Percentiles rank a stretch among this genome's conserved stretches.
Conservation (phyloP, 768 basidiomycete genomes). For the Pholiota microspora region DNA sequence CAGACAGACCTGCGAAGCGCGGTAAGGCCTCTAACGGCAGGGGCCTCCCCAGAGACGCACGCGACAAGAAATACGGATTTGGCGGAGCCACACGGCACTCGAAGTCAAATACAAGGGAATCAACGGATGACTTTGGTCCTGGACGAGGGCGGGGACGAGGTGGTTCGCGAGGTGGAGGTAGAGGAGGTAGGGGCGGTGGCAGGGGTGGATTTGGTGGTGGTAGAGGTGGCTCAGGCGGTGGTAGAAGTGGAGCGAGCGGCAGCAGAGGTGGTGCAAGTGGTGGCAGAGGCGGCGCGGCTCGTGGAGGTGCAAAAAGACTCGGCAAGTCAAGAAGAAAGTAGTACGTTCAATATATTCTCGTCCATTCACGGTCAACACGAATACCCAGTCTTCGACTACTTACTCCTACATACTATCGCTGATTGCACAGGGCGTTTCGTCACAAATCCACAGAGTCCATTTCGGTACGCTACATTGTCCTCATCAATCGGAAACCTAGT, state of each 20-base stretch:
- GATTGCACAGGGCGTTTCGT: conserved; percentile 1
- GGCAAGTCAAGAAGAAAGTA: conserved; percentile 16
- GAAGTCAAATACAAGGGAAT: conserved; percentile 81
- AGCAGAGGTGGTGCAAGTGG: conserved; percentile 25
- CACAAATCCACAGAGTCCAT: background rate
- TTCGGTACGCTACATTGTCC: background rate
- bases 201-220: conserved; percentile 22
- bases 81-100: conserved; percentile 66
- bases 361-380: conserved; percentile 1
- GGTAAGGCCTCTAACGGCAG: conserved; percentile 38
- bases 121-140: conserved; percentile 71
- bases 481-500: conserved; percentile 18
- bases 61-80: conserved; percentile 83
- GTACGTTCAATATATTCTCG: background rate
- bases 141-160: conserved; percentile 28
- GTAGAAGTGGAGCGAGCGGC: conserved; percentile 26
- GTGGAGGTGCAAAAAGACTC: too few species aligned
- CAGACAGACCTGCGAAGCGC: conserved; percentile 65
- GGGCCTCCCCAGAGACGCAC: conserved; percentile 52
- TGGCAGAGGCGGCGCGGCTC: background rate
- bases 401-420: too few species aligned
- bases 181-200: conserved; percentile 29
- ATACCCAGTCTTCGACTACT: background rate
- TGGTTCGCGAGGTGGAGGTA: conserved; percentile 23
- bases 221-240: conserved; percentile 29